Evolutionary conservation across 2,329 filamentous ascomycete genomes (phyloP), one percentile per base, ranked within the genome.

Genomic region (Trichoderma atrobrunneum): DNA sequence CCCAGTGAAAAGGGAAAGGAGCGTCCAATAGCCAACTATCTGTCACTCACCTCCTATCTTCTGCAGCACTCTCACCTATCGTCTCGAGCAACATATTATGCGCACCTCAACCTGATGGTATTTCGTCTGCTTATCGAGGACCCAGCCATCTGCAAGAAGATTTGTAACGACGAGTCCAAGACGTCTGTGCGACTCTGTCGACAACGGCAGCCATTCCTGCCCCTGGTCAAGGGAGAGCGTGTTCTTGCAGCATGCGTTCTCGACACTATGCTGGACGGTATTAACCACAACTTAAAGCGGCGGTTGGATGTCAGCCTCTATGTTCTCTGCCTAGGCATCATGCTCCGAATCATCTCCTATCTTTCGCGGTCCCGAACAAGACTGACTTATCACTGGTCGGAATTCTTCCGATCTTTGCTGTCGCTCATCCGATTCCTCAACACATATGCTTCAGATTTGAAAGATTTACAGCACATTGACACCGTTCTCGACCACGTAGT

Each of bases 51-150:
- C 4, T 98, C 95, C 3, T 99, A 99, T 81, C 87, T 98, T 36
- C 88, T 97, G 63, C 95, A 98, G 77, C 95, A 99, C 82, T 95
- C 96, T 2, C 92, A 98, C 81, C 89, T 96, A 24, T 97, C 94
- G 4, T 81, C 86, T 34, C 89, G 96, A 74, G 90, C 93, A 14
- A 89, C 93, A 0, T 87, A 93, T 74, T 99, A 99, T 81, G 91
- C 93, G 2, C 91, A 97, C 76, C 87, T 97, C 28, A 95, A 91
- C 77, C 87, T 98, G 18, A 92, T 97, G 83, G 92, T 94, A 11
- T 85, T 98, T 72, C 92, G 95, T 26, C 89, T 97, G 26, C 84
- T 99, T 3, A 89, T 97, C 68, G 95, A 98, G 81, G 95, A 99
- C 79, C 88, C 92, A 36, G 84, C 89, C 10, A 85, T 97, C 18